These are phyloP conservation scores for Sphaerobolus stellatus DNA, from an alignment of 1,284 basidiomycete genomes.

Conservation along the genomic window DNA sequence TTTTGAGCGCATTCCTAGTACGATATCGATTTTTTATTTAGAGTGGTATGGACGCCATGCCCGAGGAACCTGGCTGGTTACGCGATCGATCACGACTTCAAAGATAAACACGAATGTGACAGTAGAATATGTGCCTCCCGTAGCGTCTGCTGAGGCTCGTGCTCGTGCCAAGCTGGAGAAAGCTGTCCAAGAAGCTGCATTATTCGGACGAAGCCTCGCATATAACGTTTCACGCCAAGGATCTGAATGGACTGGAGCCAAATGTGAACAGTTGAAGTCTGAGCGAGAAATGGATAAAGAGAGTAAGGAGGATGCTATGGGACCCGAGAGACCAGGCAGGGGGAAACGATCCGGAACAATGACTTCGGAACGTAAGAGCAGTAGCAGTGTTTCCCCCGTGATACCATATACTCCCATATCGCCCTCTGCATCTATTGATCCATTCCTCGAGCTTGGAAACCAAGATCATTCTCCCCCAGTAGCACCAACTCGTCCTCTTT, in stretches of 20 bases:
- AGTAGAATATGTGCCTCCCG: conserved; percentile 33
- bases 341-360: background rate
- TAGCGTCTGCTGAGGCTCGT: conserved; percentile 21
- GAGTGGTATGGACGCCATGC: conserved; percentile 38
- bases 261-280: conserved; percentile 27
- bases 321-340: background rate
- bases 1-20: conserved; percentile 1
- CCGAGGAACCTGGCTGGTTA: conserved; percentile 34
- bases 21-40: conserved; percentile 15
- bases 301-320: conserved; percentile 3
- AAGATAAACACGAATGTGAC: conserved; percentile 32
- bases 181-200: conserved; percentile 15
- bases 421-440: background rate
- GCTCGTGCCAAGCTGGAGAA: conserved; percentile 21
- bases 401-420: conserved; percentile 7
- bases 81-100: conserved; percentile 24
- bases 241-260: conserved; percentile 30
- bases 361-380: background rate
- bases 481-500: too few species aligned
- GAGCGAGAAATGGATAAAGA: conserved; percentile 24
- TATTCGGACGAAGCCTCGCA: conserved; percentile 19
- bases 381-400: background rate
- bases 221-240: conserved; percentile 26
- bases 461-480: too few species aligned
- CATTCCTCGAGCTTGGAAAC: too few species aligned